Percentiles rank a stretch among this genome's conserved stretches.
Evolutionary conservation across 805 yeast genomes (phyloP).

Genomic region (Suhomyces vadensis): DNA sequence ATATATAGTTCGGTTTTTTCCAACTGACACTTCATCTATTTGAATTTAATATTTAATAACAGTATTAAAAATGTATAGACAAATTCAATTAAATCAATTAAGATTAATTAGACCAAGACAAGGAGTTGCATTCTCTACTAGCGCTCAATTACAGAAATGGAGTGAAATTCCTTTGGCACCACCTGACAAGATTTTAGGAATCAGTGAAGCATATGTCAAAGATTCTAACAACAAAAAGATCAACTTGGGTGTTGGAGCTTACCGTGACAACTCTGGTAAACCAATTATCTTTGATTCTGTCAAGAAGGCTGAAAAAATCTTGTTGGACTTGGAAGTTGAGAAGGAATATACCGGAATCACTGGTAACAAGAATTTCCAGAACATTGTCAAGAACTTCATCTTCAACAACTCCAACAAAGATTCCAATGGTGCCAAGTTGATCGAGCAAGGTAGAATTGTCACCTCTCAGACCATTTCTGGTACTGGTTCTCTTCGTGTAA

Average conservation of each 20-base stretch:
- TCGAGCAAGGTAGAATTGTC: constrained; percentile 65
- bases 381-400: constrained; percentile 66
- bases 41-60: background rate
- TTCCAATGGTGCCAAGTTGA: constrained; percentile 53
- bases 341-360: constrained; percentile 87
- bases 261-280: constrained; percentile 82
- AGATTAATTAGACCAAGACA: constrained; percentile 8
- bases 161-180: constrained; percentile 54
- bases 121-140: constrained; percentile 9
- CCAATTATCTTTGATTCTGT: constrained; percentile 88
- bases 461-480: constrained; percentile 91
- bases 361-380: constrained; percentile 71
- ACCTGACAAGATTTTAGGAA: constrained; percentile 84
- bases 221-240: constrained; percentile 62
- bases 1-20: background rate
- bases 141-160: constrained; percentile 13
- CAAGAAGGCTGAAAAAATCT: constrained; percentile 57
- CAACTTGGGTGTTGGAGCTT: constrained; percentile 87
- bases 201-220: constrained; percentile 68
- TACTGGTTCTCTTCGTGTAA: constrained; percentile 88
- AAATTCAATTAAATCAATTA: constrained; percentile 2
- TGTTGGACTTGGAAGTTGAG: constrained; percentile 54
- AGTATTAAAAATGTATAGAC: constrained; percentile 9
- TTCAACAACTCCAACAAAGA: constrained; percentile 61
- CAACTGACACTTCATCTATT: too few relatives aligned